These are phyloP conservation scores for Phaeosphaeria sp. DNA, from an alignment of 2,329 filamentous ascomycete species.

Conservation along the genomic window DNA sequence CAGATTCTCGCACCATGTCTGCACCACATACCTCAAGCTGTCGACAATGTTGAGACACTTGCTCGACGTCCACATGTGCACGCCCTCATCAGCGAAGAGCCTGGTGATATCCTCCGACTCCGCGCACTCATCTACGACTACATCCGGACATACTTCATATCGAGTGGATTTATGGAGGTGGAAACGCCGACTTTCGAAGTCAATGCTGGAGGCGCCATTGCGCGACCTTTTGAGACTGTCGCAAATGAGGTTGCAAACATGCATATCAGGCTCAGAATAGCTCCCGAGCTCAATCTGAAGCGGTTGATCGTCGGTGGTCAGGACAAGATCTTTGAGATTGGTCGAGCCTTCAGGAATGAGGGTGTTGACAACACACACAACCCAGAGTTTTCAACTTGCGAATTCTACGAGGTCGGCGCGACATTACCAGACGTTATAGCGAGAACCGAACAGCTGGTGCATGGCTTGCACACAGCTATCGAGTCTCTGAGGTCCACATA, in stretches of 20 bases:
- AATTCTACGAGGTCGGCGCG: constrained; percentile 91
- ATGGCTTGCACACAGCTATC: constrained; percentile 35
- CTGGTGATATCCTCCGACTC: constrained; percentile 73
- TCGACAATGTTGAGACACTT: constrained; percentile 74
- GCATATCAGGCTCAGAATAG: constrained; percentile 80
- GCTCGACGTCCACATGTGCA: constrained; percentile 84
- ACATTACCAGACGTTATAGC: constrained; percentile 76
- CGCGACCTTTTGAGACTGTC: constrained; percentile 82
- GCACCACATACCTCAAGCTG: constrained; percentile 75
- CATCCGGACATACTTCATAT: constrained; percentile 75
- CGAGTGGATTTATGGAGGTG: constrained; percentile 80
- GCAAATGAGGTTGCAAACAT: constrained; percentile 78
- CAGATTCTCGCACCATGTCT: constrained; percentile 77
- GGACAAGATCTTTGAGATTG: constrained; percentile 90
- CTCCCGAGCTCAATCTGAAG: constrained; percentile 95
- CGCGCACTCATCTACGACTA: constrained; percentile 76
- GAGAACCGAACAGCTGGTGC: constrained; percentile 75
- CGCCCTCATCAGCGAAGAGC: constrained; percentile 75
- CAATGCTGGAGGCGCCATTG: constrained; percentile 83
- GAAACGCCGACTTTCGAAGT: constrained; percentile 87
- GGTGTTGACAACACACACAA: constrained; percentile 78
- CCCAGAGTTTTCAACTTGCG: constrained; percentile 95
- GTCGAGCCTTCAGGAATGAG: constrained; percentile 91
- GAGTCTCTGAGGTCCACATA: constrained; percentile 54
- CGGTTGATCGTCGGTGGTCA: constrained; percentile 87